Conservation (phyloP, 2,329 filamentous ascomycete species). For the Paraconiothyrium sp. region DNA sequence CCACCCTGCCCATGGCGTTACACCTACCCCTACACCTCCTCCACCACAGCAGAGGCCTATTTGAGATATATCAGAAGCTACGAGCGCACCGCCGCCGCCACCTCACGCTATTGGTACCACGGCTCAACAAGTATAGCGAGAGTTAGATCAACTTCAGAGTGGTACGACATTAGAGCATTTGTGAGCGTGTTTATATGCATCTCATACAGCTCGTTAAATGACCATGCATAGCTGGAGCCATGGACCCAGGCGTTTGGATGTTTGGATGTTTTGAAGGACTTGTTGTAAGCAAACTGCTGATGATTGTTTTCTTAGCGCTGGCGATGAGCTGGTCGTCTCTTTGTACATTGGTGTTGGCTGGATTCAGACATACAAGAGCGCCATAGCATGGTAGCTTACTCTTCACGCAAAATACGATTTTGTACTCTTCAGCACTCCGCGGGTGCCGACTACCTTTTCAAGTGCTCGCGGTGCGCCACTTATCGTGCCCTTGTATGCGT, state of each 20-base stretch:
- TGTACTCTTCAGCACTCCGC: slow-evolving; percentile 10
- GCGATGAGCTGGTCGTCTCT: background rate
- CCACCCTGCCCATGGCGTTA: slow-evolving; percentile 41
- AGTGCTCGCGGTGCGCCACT: slow-evolving; percentile 1
- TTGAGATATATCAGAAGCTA: slow-evolving; percentile 43
- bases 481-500: slow-evolving; percentile 7
- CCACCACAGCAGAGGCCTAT: slow-evolving; percentile 34
- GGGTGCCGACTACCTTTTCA: background rate
- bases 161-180: slow-evolving; percentile 1
- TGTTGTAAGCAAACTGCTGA: slow-evolving; percentile 3
- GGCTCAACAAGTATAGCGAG: slow-evolving; percentile 38
- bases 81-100: slow-evolving; percentile 32
- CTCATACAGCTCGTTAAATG: slow-evolving; percentile 3
- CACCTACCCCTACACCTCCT: slow-evolving; percentile 44
- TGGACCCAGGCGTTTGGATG: slow-evolving; percentile 8
- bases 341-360: slow-evolving; percentile 7
- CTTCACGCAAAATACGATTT: slow-evolving; percentile 18
- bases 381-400: slow-evolving; percentile 23
- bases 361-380: slow-evolving; percentile 12
- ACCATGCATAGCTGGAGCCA: slow-evolving; percentile 2
- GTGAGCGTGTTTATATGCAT: background rate
- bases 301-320: slow-evolving; percentile 11
- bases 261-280: background rate
- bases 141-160: background rate
- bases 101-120: slow-evolving; percentile 42